Evolutionary conservation across 192 early-diverging fungal species (phyloP), one percentile per base, ranked within the genome.

Genomic region (Entomortierella chlamydospora): DNA sequence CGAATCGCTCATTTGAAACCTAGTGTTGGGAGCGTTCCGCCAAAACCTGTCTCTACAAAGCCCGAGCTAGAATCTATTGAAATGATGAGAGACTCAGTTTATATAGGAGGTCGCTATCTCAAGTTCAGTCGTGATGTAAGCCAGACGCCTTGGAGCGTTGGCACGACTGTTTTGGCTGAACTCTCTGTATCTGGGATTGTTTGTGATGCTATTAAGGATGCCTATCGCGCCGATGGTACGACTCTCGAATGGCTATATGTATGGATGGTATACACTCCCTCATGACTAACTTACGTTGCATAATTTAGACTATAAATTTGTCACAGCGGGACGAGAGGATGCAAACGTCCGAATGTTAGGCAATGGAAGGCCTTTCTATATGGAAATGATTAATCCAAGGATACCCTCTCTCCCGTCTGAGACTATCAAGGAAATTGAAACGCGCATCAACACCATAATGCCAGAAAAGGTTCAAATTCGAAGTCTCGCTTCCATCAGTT

Each of bases 301-400:
- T 52, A 25, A 26, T 61, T 28, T 73, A 82, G 88, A 74, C 39
- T 93, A 90, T 79, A 96, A 93, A 61, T 92, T 98, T 74, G 86
- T 89, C 2, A 90, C 90, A 0, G 90, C 96, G 8, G 97, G 97
- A 17, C 90, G 96, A 23, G 97, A 98, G 73, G 97, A 98, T 81
- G 91, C 91, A 8, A 95, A 98, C 81, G 97, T 98, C 25, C 88
- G 94, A n/a, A 97, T 96, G 95, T 83, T 98, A 31, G 95, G 95
- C 39, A 84, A 86, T 37, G 97, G 97, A 25, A 83, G 97, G 20
- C 97, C 97, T 15, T 98, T 97, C 84, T 97, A 95, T 70, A 71
- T 96, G 26, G 95, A 97, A 64, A 64, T 97, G 47, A 85, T 91
- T 7, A 95, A 98, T 69, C 96, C 97, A 31, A 82, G 91, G 10